Percentiles rank a stretch among this genome's conserved stretches.
These are phyloP conservation scores for Dictyostelium capitatum DNA, from an alignment of 78 protist genomes.

Conservation along the genomic window DNA sequence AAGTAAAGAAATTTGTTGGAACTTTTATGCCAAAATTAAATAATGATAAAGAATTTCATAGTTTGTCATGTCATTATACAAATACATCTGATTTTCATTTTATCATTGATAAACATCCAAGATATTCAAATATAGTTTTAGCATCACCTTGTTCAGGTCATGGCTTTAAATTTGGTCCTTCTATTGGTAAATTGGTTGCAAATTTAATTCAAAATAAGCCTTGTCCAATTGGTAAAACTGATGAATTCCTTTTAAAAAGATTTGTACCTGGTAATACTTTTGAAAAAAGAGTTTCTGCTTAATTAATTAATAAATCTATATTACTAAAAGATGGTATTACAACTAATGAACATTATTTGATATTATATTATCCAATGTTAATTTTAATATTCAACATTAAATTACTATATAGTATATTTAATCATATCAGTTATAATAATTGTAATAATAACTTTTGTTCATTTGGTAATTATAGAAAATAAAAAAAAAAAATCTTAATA, in stretches of 20 bases:
- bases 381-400: too few species aligned
- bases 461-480: too few species aligned
- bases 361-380: too few species aligned
- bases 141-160: constrained; percentile 67
- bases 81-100: constrained; percentile 54
- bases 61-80: constrained; percentile 51
- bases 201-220: constrained; percentile 16
- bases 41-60: constrained; percentile 6
- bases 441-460: too few species aligned
- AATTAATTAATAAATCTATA: not conserved
- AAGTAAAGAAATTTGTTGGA: constrained; percentile 13
- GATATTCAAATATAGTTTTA: constrained; percentile 28
- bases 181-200: constrained; percentile 43
- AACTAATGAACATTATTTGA: too few species aligned
- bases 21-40: constrained; percentile 39
- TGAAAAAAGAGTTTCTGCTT: constrained; percentile 17
- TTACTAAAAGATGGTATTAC: too few species aligned
- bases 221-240: not conserved
- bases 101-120: constrained; percentile 64
- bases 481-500: too few species aligned
- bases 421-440: too few species aligned
- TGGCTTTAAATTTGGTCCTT: constrained; percentile 78
- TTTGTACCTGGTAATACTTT: not conserved
- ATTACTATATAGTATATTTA: too few species aligned
- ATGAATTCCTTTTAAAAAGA: constrained; percentile 25